Evolutionary conservation across 305 asterid species (phyloP).

Genomic region (Salvia sclarea): DNA sequence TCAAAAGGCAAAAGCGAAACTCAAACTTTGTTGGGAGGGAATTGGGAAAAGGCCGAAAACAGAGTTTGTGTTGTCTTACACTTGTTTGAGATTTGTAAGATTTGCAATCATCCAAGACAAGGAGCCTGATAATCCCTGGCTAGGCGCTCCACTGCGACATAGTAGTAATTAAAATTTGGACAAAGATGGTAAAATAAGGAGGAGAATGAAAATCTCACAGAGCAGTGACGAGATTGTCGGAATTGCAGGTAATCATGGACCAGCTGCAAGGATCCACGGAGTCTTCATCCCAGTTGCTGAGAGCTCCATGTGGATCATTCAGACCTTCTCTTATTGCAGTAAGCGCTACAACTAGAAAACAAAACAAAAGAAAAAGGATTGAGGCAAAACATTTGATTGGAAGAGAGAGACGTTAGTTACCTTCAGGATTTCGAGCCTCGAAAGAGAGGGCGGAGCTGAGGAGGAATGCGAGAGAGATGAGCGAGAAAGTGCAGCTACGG

Average conservation of each 20-base stretch:
- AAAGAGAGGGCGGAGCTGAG: slow-evolving; percentile 44
- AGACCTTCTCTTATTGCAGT: slow-evolving; percentile 53
- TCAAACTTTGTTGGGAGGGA: background rate
- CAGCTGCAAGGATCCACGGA: slow-evolving; percentile 98
- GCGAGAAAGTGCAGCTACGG: slow-evolving; percentile 25
- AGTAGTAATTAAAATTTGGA: background rate
- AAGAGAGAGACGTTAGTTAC: slow-evolving; percentile 35
- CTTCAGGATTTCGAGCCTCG: slow-evolving; percentile 85
- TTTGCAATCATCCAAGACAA: slow-evolving; percentile 78
- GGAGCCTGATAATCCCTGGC: slow-evolving; percentile 90
- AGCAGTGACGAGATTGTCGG: slow-evolving; percentile 76
- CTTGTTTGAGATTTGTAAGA: slow-evolving; percentile 90
- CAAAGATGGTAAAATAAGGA: background rate
- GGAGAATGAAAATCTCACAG: slow-evolving; percentile 49
- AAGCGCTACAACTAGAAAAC: slow-evolving; percentile 70
- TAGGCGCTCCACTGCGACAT: slow-evolving; percentile 79
- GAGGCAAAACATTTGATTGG: background rate
- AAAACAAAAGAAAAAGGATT: background rate
- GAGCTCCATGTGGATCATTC: slow-evolving; percentile 83
- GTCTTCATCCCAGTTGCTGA: slow-evolving; percentile 87
- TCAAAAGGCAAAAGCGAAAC: background rate
- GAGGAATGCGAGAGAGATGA: slow-evolving; percentile 41
- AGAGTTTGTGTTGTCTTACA: slow-evolving; percentile 39
- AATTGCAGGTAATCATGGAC: slow-evolving; percentile 92
- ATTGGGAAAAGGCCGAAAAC: too few relatives aligned